Percentiles rank a stretch among this genome's conserved stretches.
These are phyloP conservation scores for Sporothrix euskadiensis DNA, from an alignment of 2,329 filamentous ascomycete genomes.

Conservation along the genomic window DNA sequence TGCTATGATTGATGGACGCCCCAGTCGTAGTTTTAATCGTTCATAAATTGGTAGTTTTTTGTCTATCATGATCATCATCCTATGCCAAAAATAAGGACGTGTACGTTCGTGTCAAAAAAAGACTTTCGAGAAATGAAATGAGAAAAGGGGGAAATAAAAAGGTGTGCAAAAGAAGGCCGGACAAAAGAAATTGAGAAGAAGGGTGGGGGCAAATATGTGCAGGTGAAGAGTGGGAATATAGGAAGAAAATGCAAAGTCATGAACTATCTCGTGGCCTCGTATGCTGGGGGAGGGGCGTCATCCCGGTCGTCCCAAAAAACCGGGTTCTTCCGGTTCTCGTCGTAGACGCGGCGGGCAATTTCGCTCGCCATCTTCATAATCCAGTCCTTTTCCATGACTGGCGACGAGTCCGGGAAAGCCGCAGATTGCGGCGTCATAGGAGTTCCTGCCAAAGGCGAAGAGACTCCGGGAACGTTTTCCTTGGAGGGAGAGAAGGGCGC, in stretches of 20 bases:
- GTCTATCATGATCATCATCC: slow-evolving; percentile 24
- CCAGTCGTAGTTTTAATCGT: neutral
- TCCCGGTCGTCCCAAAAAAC: slow-evolving; percentile 57
- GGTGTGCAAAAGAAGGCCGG: neutral
- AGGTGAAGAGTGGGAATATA: slow-evolving; percentile 21
- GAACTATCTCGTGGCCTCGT: slow-evolving; percentile 45
- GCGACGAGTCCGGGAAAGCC: slow-evolving; percentile 50
- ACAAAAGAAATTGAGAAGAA: slow-evolving; percentile 9
- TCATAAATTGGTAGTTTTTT: slow-evolving; percentile 9
- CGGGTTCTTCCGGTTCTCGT: slow-evolving; percentile 69
- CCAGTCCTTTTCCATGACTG: slow-evolving; percentile 78
- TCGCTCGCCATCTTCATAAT: slow-evolving; percentile 92
- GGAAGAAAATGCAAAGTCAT: neutral
- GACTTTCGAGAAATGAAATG: neutral
- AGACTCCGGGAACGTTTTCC: neutral
- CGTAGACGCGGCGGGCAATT: slow-evolving; percentile 82
- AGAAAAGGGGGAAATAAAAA: neutral
- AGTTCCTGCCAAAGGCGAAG: slow-evolving; percentile 21
- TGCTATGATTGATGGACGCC: neutral
- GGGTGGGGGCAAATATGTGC: slow-evolving; percentile 1
- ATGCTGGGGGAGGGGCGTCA: slow-evolving; percentile 62
- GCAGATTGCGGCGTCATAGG: slow-evolving; percentile 16
- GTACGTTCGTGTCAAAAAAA: slow-evolving; percentile 1
- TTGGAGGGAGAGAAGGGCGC: neutral
- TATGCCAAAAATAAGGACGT: slow-evolving; percentile 9